Conservation (phyloP, 2,329 filamentous ascomycete genomes). For the Fusarium avenaceum region DNA sequence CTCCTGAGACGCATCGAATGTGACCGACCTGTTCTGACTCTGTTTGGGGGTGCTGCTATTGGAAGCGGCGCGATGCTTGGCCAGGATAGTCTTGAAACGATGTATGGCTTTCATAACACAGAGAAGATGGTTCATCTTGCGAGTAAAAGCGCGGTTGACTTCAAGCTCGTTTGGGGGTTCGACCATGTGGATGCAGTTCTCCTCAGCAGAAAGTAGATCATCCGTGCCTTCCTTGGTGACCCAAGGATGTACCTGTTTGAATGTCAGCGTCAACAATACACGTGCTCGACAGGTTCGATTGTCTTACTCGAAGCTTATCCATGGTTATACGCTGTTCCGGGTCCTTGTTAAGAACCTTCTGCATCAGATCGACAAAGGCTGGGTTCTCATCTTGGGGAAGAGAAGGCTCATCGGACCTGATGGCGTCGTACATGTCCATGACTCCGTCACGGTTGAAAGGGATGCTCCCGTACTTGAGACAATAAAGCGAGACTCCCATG, state of each 20-base stretch:
- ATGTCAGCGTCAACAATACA: slow-evolving; percentile 7
- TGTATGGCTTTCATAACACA: slow-evolving; percentile 93
- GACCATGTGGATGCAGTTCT: slow-evolving; percentile 86
- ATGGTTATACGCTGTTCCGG: slow-evolving; percentile 86
- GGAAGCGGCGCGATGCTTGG: slow-evolving; percentile 40
- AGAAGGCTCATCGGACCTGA: slow-evolving; percentile 76
- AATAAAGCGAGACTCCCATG: slow-evolving; percentile 96
- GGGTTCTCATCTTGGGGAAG: slow-evolving; percentile 75
- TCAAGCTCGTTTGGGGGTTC: slow-evolving; percentile 91
- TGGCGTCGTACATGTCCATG: slow-evolving; percentile 90
- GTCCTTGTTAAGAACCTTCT: slow-evolving; percentile 83
- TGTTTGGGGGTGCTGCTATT: slow-evolving; percentile 26
- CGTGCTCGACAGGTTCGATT: not conserved
- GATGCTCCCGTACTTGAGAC: slow-evolving; percentile 87
- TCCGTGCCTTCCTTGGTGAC: slow-evolving; percentile 86
- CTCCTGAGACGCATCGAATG: slow-evolving; percentile 49
- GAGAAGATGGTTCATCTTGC: slow-evolving; percentile 87
- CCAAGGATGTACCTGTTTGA: slow-evolving; percentile 85
- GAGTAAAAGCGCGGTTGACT: slow-evolving; percentile 89
- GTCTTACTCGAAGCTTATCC: slow-evolving; percentile 80
- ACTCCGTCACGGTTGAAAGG: slow-evolving; percentile 86
- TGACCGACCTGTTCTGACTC: slow-evolving; percentile 22
- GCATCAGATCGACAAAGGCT: slow-evolving; percentile 81
- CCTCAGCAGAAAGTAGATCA: slow-evolving; percentile 81
- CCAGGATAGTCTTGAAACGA: slow-evolving; percentile 85